Evolutionary conservation across 306 rosid genomes (phyloP).

Genomic region (Leucaena leucocephala): DNA sequence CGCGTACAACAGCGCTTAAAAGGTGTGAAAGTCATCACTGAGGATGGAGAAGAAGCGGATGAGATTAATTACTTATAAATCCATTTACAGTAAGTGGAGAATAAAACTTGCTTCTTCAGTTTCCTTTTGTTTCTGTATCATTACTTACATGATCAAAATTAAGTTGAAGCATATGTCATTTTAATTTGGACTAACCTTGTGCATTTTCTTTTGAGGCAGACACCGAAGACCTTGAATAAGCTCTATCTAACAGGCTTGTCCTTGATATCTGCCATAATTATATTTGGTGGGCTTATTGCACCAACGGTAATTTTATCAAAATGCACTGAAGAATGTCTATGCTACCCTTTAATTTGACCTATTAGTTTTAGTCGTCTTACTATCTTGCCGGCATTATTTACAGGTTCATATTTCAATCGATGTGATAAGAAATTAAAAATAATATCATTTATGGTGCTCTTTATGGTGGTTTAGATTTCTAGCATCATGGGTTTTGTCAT

Average conservation of each 20-base stretch:
- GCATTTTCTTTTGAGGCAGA: conserved; percentile 52
- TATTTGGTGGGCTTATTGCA: conserved; percentile 90
- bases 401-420: not conserved
- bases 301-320: conserved; percentile 69
- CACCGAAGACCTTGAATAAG: conserved; percentile 84
- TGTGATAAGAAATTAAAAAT: not conserved
- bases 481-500: conserved; percentile 8
- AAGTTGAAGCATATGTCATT: conserved; percentile 19
- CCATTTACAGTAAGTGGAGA: not conserved
- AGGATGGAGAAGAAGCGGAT: conserved; percentile 56
- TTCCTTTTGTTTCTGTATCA: conserved; percentile 27
- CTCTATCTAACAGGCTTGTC: conserved; percentile 73
- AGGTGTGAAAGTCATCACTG: conserved; percentile 40
- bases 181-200: conserved; percentile 20
- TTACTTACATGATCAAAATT: conserved; percentile 20
- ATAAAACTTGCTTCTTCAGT: conserved; percentile 15
- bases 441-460: conserved; percentile 13
- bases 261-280: conserved; percentile 70
- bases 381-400: not conserved
- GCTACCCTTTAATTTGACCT: conserved; percentile 11
- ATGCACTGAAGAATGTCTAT: not conserved
- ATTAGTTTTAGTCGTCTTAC: conserved; percentile 10
- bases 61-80: conserved; percentile 44
- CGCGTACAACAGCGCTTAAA: conserved; percentile 82
- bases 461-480: conserved; percentile 10